A percentile compares a stretch with the other conserved stretches of the same genome.
phyloP scores from a whole-genome alignment of 345 rosid species.

The Lumnitzera littorea region DNA sequence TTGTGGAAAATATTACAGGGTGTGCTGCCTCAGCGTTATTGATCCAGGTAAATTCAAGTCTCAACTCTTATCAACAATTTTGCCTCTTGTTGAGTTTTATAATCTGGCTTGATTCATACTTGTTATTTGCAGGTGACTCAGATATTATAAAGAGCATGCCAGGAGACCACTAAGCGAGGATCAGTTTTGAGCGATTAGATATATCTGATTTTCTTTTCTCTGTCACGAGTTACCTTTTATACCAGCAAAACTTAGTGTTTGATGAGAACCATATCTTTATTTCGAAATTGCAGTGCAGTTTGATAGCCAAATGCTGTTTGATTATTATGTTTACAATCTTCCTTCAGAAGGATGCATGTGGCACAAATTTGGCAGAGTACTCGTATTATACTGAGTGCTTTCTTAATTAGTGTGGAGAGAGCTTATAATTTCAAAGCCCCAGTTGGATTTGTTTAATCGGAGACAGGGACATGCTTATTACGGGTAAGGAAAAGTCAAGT shows the following conservation, averaged over 20 bases:
- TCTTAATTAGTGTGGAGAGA: too few species aligned
- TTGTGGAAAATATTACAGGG: conserved; percentile 28
- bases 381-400: too few species aligned
- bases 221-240: too few species aligned
- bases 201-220: conserved; percentile 5
- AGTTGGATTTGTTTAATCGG: too few species aligned
- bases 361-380: neutral
- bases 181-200: conserved; percentile 1
- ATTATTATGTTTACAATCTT: neutral
- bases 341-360: neutral
- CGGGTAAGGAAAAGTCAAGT: too few species aligned
- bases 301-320: neutral
- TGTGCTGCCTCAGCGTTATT: conserved; percentile 34
- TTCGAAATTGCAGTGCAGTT: neutral
- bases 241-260: neutral
- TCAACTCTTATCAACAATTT: neutral
- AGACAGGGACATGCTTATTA: too few species aligned
- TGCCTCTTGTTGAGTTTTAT: neutral
- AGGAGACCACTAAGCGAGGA: conserved; percentile 12
- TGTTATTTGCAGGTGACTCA: conserved; percentile 27
- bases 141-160: conserved; percentile 43
- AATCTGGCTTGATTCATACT: neutral
- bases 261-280: too few species aligned
- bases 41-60: conserved; percentile 19
- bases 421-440: too few species aligned